A percentile compares a stretch with the other conserved stretches of the same genome.
phyloP scores from a whole-genome alignment of 192 early-diverging fungal species.

The Podila epigama region DNA sequence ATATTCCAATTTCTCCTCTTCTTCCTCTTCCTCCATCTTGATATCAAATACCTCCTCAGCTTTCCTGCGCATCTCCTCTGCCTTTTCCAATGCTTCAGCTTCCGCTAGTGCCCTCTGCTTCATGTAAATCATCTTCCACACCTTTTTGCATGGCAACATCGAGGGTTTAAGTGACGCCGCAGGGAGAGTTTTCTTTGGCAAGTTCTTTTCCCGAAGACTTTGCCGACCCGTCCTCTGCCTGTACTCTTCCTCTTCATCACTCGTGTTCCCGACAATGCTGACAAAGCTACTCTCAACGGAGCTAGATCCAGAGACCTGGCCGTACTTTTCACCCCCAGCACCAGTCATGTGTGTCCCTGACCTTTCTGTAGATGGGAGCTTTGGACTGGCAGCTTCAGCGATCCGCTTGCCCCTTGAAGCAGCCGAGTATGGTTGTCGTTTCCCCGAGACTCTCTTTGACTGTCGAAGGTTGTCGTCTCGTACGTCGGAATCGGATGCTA shows the following conservation, averaged over 20 bases:
- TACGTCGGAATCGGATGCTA: constrained; percentile 29
- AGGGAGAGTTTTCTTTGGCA: constrained; percentile 29
- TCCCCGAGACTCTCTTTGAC: constrained; percentile 2
- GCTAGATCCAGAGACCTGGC: constrained; percentile 20
- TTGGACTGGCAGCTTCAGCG: constrained; percentile 2
- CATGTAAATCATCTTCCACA: constrained; percentile 45
- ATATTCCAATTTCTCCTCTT: too few relatives aligned
- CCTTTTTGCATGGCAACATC: constrained; percentile 38
- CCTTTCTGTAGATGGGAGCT: neutral
- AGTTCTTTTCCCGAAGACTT: constrained; percentile 21
- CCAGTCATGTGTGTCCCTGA: neutral
- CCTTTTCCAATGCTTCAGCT: constrained; percentile 36
- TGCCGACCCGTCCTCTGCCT: constrained; percentile 3
- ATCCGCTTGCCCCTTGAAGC: constrained; percentile 31
- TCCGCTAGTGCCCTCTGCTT: constrained; percentile 42
- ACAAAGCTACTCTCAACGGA: constrained; percentile 41
- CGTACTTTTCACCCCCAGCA: neutral
- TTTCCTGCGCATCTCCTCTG: constrained; percentile 45
- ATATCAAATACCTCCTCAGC: constrained; percentile 49
- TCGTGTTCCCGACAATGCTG: constrained; percentile 44
- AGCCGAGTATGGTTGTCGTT: constrained; percentile 39
- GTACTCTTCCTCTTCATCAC: constrained; percentile 36
- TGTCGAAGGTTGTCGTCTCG: neutral
- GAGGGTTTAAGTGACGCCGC: constrained; percentile 23
- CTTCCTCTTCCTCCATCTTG: constrained; percentile 45